Evolutionary conservation across 2,329 filamentous ascomycete genomes (phyloP).

Genomic region (Aureobasidium uvarum): DNA sequence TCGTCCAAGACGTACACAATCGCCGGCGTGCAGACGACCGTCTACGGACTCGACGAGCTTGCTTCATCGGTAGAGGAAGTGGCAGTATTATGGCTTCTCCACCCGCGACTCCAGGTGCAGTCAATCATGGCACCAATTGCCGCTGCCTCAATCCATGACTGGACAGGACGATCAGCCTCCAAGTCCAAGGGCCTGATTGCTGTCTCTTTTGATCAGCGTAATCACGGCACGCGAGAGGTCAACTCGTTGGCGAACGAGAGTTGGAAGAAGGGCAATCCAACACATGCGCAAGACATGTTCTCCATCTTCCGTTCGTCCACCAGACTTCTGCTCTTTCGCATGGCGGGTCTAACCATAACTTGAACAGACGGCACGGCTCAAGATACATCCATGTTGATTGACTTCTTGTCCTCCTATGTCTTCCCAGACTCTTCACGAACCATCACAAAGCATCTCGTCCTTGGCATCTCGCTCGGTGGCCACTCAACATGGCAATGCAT

Average conservation of each 20-base stretch:
- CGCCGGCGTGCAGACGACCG: conserved; percentile 71
- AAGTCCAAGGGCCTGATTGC: conserved; percentile 65
- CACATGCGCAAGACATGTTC: conserved; percentile 92
- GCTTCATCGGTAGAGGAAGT: conserved; percentile 54
- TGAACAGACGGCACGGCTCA: conserved; percentile 60
- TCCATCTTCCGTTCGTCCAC: conserved; percentile 61
- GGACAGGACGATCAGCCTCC: conserved; percentile 52
- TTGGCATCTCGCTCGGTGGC: conserved; percentile 83
- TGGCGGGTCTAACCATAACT: background rate
- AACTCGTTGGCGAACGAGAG: conserved; percentile 67
- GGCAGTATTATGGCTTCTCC: conserved; percentile 86
- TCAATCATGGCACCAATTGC: conserved; percentile 75
- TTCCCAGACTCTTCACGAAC: conserved; percentile 50
- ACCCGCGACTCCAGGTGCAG: conserved; percentile 70
- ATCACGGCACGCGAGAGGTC: conserved; percentile 76
- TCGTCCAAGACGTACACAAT: conserved; percentile 69
- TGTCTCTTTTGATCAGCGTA: conserved; percentile 85
- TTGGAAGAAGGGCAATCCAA: conserved; percentile 75
- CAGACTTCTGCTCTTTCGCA: background rate
- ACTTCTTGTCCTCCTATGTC: conserved; percentile 73
- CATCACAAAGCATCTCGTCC: conserved; percentile 64
- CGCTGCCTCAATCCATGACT: conserved; percentile 64
- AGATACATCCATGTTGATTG: conserved; percentile 75
- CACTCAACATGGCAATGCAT: conserved; percentile 84
- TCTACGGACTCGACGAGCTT: conserved; percentile 79